Evolutionary conservation across 345 rosid genomes (phyloP).

Genomic region (Pelargonium nanum): DNA sequence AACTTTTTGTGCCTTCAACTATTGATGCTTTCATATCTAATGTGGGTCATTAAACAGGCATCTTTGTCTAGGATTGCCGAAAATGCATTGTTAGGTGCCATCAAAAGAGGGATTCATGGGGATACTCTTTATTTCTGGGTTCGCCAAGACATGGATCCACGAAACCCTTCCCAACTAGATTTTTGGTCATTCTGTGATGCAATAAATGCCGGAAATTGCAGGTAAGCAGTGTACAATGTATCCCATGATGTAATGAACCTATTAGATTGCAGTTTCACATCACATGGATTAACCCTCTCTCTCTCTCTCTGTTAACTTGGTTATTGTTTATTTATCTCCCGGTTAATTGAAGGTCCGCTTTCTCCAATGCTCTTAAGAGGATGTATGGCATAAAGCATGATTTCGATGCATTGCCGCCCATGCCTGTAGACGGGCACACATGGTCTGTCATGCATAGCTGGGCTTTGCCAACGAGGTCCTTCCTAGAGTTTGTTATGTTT

Average conservation of each 20-base stretch:
- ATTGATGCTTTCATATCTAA: constrained; percentile 10
- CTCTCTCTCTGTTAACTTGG: neutral
- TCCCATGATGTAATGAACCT: neutral
- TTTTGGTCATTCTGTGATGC: constrained; percentile 99
- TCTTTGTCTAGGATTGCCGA: constrained; percentile 69
- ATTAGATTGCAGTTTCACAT: neutral
- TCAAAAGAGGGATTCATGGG: constrained; percentile 53
- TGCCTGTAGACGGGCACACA: constrained; percentile 84
- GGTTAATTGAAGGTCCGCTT: constrained; percentile 53
- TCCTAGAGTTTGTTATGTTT: constrained; percentile 89
- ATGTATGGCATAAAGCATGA: constrained; percentile 61
- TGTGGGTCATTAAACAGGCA: constrained; percentile 42
- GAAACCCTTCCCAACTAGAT: constrained; percentile 53
- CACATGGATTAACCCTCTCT: no score
- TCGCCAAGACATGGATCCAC: constrained; percentile 81
- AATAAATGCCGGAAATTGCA: constrained; percentile 93
- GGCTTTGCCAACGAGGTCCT: constrained; percentile 91
- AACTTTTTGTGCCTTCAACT: neutral
- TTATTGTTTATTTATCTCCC: neutral
- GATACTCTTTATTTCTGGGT: constrained; percentile 91
- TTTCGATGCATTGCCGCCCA: constrained; percentile 53
- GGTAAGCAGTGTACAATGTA: constrained; percentile 27
- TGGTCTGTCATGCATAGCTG: constrained; percentile 95
- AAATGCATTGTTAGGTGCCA: constrained; percentile 52
- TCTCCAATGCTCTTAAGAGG: constrained; percentile 55